phyloP scores from a whole-genome alignment of 1,139 yeast species.

The Geotrichum phurueaensis region DNA sequence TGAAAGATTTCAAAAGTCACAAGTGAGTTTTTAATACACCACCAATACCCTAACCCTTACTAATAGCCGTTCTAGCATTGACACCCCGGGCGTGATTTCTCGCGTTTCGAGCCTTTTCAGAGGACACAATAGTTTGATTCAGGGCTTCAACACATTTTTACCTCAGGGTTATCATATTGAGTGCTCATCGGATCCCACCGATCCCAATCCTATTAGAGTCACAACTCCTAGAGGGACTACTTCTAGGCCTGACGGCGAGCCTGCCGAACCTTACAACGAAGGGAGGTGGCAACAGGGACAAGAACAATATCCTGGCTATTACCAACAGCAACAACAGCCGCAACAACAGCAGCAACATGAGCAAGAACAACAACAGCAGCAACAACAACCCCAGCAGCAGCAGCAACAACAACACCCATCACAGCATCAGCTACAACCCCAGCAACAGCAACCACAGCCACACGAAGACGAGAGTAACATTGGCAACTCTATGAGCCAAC shows the following conservation, averaged over 20 bases:
- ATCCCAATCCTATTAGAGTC: slow-evolving; percentile 87
- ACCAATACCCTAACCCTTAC: neutral
- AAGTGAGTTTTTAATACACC: slow-evolving; percentile 40
- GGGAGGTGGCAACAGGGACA: slow-evolving; percentile 16
- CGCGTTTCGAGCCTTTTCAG: slow-evolving; percentile 84
- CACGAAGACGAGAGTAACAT: slow-evolving; percentile 3
- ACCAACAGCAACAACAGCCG: slow-evolving; percentile 21
- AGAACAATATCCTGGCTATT: slow-evolving; percentile 8
- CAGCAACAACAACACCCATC: slow-evolving; percentile 3
- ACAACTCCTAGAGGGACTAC: slow-evolving; percentile 94
- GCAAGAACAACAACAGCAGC: slow-evolving; percentile 5
- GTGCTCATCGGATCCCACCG: slow-evolving; percentile 83
- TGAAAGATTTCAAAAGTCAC: slow-evolving; percentile 97
- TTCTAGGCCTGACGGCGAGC: slow-evolving; percentile 50
- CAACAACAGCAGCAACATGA: slow-evolving; percentile 20
- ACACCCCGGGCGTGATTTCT: slow-evolving; percentile 97
- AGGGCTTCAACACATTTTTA: slow-evolving; percentile 92
- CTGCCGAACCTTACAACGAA: slow-evolving; percentile 12
- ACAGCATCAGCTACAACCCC: neutral
- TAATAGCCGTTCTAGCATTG: slow-evolving; percentile 48
- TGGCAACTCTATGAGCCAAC: slow-evolving; percentile 34
- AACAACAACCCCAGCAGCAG: slow-evolving; percentile 10
- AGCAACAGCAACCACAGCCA: neutral
- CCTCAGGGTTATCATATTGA: slow-evolving; percentile 97
- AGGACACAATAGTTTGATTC: slow-evolving; percentile 89